Conservation (phyloP, 2,329 filamentous ascomycete species). For the Sphaerulina populicola region DNA sequence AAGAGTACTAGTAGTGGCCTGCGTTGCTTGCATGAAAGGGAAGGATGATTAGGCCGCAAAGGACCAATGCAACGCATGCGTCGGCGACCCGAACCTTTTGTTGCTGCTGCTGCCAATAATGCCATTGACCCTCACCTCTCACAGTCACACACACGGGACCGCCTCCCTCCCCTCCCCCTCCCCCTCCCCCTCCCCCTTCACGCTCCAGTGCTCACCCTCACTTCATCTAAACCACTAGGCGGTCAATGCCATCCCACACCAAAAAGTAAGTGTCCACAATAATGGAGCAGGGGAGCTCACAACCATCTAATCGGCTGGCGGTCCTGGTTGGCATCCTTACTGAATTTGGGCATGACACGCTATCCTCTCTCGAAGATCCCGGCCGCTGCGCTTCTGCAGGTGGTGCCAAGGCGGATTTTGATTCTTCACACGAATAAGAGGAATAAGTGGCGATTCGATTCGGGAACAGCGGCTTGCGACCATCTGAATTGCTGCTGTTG, state of each 20-base stretch:
- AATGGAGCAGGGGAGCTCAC: conserved; percentile 2
- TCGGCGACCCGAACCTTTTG: conserved; percentile 18
- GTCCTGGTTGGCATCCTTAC: conserved; percentile 8
- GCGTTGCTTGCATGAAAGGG: conserved; percentile 5
- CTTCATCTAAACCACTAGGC: neutral
- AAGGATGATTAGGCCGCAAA: conserved; percentile 12
- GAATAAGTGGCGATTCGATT: neutral
- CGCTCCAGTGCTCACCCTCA: neutral
- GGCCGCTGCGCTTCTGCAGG: conserved; percentile 3
- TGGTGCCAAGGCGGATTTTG: neutral
- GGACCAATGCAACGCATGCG: conserved; percentile 16
- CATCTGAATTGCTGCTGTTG: neutral
- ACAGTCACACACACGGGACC: too few species aligned
- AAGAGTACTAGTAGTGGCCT: neutral
- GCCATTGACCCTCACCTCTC: neutral
- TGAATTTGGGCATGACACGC: conserved; percentile 10
- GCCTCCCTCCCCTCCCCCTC: neutral
- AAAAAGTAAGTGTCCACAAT: neutral
- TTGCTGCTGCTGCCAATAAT: neutral
- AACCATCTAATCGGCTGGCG: neutral
- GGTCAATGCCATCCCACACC: conserved; percentile 11
- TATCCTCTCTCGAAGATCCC: conserved; percentile 6
- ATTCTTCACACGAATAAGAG: neutral
- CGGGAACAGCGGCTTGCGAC: conserved; percentile 3
- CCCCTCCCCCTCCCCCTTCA: neutral